phyloP scores from a whole-genome alignment of 2,329 filamentous ascomycete genomes.

The Beauveria medogensis region DNA sequence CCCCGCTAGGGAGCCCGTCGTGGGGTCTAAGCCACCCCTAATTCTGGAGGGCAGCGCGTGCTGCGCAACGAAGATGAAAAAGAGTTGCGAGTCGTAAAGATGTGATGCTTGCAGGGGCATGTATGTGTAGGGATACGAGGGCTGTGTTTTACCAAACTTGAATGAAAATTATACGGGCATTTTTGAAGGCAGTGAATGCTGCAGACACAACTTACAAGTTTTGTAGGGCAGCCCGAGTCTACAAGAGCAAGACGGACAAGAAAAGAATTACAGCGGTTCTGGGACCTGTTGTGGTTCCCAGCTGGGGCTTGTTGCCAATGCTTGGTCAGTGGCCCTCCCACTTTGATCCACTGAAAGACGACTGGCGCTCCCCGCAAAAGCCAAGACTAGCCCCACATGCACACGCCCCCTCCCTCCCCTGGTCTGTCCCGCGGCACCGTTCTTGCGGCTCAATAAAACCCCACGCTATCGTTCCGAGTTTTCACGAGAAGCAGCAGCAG shows the following conservation, averaged over 20 bases:
- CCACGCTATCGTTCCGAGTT: conserved; percentile 6
- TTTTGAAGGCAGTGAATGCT: background rate
- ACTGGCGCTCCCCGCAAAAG: conserved; percentile 8
- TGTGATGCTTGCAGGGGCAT: background rate
- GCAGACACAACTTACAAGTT: background rate
- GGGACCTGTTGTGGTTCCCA: background rate
- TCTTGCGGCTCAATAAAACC: background rate
- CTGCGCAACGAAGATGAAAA: no score
- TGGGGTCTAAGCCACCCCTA: conserved; percentile 9
- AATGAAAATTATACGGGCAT: background rate
- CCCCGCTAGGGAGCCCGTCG: background rate
- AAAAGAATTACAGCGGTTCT: no score
- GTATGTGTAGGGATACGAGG: no score
- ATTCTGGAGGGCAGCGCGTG: background rate
- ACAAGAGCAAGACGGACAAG: no score
- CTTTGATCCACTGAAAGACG: background rate
- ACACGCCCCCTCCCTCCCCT: background rate
- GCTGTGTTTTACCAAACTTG: background rate
- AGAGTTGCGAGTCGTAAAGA: no score
- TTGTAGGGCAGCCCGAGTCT: background rate
- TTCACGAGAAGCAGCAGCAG: background rate
- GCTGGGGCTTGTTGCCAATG: background rate
- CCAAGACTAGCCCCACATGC: background rate
- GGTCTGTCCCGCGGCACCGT: background rate
- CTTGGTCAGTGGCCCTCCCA: no score